Conservation (phyloP, 106 monocot genomes). For the Posidonia australis region DNA sequence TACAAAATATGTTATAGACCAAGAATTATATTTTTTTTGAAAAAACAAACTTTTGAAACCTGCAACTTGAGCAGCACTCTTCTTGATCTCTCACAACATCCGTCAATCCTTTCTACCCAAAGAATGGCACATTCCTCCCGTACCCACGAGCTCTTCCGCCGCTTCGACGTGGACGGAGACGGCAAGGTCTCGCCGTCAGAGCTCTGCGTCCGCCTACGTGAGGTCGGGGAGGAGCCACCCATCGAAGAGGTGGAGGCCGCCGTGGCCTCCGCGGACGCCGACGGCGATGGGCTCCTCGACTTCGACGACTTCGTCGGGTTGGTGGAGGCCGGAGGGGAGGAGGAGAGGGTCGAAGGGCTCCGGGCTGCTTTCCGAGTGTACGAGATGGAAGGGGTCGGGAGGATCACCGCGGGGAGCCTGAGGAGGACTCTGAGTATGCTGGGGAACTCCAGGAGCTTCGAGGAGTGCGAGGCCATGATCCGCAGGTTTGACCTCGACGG, state of each 20-base stretch:
- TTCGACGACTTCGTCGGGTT: conserved; percentile 24
- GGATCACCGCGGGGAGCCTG: conserved; percentile 20
- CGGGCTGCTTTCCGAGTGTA: conserved; percentile 24
- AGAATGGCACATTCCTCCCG: too few species aligned
- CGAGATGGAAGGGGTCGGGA: conserved; percentile 20
- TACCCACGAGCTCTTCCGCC: not conserved
- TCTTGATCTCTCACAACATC: too few species aligned
- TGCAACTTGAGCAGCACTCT: too few species aligned
- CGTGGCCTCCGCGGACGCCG: conserved; percentile 9
- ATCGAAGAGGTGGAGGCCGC: conserved; percentile 4
- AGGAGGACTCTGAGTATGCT: too few species aligned
- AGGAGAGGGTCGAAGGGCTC: conserved; percentile 3
- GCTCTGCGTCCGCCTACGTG: conserved; percentile 10
- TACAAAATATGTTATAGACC: too few species aligned
- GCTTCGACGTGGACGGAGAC: conserved; percentile 25
- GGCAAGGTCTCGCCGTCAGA: conserved; percentile 25
- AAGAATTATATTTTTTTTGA: too few species aligned
- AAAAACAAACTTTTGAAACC: too few species aligned
- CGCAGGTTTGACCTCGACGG: conserved; percentile 26
- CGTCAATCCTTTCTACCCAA: too few species aligned
- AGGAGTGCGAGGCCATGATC: conserved; percentile 29
- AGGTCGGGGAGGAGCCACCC: conserved; percentile 12
- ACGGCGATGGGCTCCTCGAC: conserved; percentile 33
- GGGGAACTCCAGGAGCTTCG: conserved; percentile 3
- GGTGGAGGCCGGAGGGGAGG: conserved; percentile 1